Conservation (phyloP, 306 rosid species). For the Castanea crenata region DNA sequence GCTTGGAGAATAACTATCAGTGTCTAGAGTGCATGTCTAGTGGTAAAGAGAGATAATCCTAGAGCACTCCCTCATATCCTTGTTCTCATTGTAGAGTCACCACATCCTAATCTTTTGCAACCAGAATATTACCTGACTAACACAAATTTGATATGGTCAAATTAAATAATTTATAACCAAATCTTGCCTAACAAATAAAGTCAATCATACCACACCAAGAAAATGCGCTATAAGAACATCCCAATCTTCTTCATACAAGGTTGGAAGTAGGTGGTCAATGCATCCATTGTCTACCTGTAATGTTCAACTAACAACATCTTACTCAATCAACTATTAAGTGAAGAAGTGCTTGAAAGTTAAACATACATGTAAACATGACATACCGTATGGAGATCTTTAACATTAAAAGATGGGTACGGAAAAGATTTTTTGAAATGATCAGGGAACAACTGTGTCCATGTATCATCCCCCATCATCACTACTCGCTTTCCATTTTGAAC, state of each 20-base stretch:
- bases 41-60: not conserved
- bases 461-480: slow-evolving; percentile 99
- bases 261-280: slow-evolving; percentile 81
- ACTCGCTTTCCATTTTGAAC: slow-evolving; percentile 87
- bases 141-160: not conserved
- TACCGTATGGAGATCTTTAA: slow-evolving; percentile 95
- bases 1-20: not conserved
- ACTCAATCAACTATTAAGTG: slow-evolving; percentile 15
- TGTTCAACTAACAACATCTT: not conserved
- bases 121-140: not conserved
- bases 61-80: not conserved
- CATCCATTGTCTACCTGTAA: slow-evolving; percentile 94
- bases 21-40: no score
- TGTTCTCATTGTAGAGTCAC: not conserved
- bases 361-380: not conserved
- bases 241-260: slow-evolving; percentile 83
- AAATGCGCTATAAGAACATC: slow-evolving; percentile 97
- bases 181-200: not conserved
- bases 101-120: not conserved
- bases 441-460: slow-evolving; percentile 97
- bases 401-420: slow-evolving; percentile 94
- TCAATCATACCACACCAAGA: slow-evolving; percentile 87
- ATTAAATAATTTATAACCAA: not conserved
- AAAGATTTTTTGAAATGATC: slow-evolving; percentile 71
- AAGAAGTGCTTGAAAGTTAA: slow-evolving; percentile 15